phyloP scores from a whole-genome alignment of 148 eudicot species.

The Vaccinium macrocarpon region DNA sequence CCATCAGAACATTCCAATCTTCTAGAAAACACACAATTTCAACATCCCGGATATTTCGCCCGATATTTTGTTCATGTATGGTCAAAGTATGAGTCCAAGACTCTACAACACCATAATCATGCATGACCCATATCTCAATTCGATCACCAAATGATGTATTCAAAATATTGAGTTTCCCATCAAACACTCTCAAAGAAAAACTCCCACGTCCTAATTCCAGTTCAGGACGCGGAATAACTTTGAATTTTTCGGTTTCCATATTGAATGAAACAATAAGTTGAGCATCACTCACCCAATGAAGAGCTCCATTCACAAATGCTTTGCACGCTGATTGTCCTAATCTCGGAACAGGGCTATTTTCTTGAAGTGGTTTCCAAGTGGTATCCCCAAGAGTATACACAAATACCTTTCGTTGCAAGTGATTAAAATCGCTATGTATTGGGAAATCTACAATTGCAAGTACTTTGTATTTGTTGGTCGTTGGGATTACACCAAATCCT shows the following conservation, averaged over 20 bases:
- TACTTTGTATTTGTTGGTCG: neutral
- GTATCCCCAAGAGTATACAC: neutral
- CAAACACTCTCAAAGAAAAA: neutral
- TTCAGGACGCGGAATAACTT: neutral
- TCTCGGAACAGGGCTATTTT: neutral
- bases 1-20: too few relatives aligned
- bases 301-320: slow-evolving; percentile 6
- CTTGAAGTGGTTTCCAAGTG: neutral
- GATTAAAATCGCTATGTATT: too few relatives aligned
- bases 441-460: neutral
- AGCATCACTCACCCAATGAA: neutral
- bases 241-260: neutral
- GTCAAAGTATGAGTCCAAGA: too few relatives aligned
- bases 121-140: too few relatives aligned
- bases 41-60: too few relatives aligned
- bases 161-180: neutral
- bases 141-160: neutral
- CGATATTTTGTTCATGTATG: too few relatives aligned
- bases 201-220: neutral
- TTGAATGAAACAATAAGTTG: neutral
- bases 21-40: too few relatives aligned
- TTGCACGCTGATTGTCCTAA: neutral
- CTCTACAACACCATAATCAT: too few relatives aligned
- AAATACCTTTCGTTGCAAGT: neutral
- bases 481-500: neutral